Base-by-base conservation (phyloP, 2,329 filamentous ascomycete genomes). In the Apiospora pterosperma region DNA sequence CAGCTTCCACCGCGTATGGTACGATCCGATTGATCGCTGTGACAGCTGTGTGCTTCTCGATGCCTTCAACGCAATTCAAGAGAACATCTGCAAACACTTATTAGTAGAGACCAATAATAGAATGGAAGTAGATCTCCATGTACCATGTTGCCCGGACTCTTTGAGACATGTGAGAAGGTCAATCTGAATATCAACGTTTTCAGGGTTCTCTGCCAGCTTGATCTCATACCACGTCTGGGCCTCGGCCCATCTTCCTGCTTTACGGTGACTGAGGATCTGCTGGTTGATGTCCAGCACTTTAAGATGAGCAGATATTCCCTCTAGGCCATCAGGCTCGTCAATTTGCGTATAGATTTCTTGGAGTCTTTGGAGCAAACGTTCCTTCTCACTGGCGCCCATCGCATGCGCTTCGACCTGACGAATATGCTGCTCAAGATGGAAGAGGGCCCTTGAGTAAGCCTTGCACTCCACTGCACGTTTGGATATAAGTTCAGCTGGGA, bases 151-250 rank as follows among this genome's bases (percentile, higher is more conserved):
- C 0, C 95, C 96, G n/a, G 94, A 97, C 75, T 97, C 93, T 74
- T 93, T 94, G 11, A 99, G 82, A 71, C 96, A 98, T 36, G 89
- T 91, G 63, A 99, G 81, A 39, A 99, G 84, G 71, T 96, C 92
- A 64, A 92, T 83, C 74, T 97, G 94, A 14, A 92, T 84, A 64
- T 96, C 91, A 21, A 86, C 75, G 73, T 97, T 90, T 62, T 90
- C 83, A 0, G 95, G 94, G 58, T 90, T 85, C 71, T 96, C 89
- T 3, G 91, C 90, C 38, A 98, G 83, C 68, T 94, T 90, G 68
- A 97, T 89, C 75, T 99, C 94, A 76, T 97, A 98, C 96, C 96
- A 99, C 68, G 92, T 97, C 78, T 98, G 96, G 28, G 94, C 96
- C 62, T 95, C 92, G 19, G 92, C 90, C 94, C 96, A 99, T 67